Conservation (phyloP, 2,329 filamentous ascomycete genomes). For the Talaromyces albobiverticillius region DNA sequence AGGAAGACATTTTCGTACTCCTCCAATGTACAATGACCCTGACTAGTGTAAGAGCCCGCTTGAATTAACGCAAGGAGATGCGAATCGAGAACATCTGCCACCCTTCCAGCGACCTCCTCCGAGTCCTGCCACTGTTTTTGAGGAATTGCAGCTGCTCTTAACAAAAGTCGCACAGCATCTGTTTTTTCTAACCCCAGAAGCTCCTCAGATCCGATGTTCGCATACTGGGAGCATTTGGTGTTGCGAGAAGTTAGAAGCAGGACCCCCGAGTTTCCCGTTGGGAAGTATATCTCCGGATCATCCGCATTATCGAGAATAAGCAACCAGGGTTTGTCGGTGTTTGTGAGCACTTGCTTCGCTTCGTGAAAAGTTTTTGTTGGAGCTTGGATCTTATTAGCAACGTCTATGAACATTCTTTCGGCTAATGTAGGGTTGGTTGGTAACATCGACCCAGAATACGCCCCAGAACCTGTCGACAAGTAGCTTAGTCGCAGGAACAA, state of each 20-base stretch:
- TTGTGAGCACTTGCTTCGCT: not conserved
- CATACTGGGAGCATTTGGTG: not conserved
- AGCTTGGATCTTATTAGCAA: not conserved
- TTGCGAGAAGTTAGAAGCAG: not conserved
- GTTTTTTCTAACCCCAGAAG: not conserved
- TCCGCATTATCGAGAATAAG: slow-evolving; percentile 5
- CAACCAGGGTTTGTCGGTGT: not conserved
- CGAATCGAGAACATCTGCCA: not conserved
- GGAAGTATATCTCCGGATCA: slow-evolving; percentile 1
- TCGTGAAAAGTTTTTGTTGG: not conserved
- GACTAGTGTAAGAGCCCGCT: not conserved
- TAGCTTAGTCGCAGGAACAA: not conserved
- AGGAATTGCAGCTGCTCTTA: not conserved
- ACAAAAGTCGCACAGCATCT: not conserved
- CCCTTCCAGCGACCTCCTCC: not conserved
- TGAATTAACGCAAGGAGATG: not conserved
- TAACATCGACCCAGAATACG: slow-evolving; percentile 4
- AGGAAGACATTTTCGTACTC: not conserved
- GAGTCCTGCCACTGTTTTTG: not conserved
- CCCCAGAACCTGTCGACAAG: slow-evolving; percentile 3
- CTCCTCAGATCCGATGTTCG: not conserved
- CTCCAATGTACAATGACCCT: not conserved
- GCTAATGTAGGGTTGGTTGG: not conserved
- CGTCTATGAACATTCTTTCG: not conserved
- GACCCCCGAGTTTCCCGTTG: not conserved